A percentile compares a stretch with the other conserved stretches of the same genome.
phyloP scores from a whole-genome alignment of 768 basidiomycete species.

The Boletus edulis region DNA sequence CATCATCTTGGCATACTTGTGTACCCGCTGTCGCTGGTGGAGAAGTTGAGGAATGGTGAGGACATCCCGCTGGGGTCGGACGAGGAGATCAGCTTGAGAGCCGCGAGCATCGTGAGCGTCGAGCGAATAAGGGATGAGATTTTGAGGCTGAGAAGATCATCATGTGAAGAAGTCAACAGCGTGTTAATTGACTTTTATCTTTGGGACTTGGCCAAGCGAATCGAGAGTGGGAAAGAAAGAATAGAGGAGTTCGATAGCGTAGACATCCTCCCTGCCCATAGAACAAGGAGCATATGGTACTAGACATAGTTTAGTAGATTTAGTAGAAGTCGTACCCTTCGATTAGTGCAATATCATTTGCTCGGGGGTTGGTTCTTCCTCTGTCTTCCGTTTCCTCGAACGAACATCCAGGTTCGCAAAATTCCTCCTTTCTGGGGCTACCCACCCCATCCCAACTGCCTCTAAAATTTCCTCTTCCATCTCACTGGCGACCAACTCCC shows the following conservation, averaged over 20 bases:
- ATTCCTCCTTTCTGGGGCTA: conserved; percentile 25
- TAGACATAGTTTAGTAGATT: conserved; percentile 31
- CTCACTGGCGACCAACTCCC: conserved; percentile 24
- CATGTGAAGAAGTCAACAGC: conserved; percentile 47
- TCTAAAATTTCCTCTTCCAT: conserved; percentile 26
- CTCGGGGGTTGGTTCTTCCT: background rate
- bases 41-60: conserved; percentile 43
- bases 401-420: conserved; percentile 14
- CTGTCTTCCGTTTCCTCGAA: conserved; percentile 1
- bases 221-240: conserved; percentile 60
- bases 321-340: conserved; percentile 2
- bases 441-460: conserved; percentile 26
- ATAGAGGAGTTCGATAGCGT: conserved; percentile 57
- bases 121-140: conserved; percentile 70
- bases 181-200: conserved; percentile 90
- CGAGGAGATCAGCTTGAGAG: conserved; percentile 78
- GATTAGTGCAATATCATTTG: conserved; percentile 10
- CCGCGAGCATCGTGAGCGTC: conserved; percentile 77
- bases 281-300: conserved; percentile 87
- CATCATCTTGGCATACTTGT: conserved; percentile 76
- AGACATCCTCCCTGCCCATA: conserved; percentile 66
- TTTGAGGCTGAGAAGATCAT: conserved; percentile 14
- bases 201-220: conserved; percentile 81
- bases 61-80: conserved; percentile 52
- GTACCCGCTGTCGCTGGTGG: conserved; percentile 64